A percentile compares a stretch with the other conserved stretches of the same genome.
phyloP scores from a whole-genome alignment of 257 asterid species.

The Salvia rosmarinus region DNA sequence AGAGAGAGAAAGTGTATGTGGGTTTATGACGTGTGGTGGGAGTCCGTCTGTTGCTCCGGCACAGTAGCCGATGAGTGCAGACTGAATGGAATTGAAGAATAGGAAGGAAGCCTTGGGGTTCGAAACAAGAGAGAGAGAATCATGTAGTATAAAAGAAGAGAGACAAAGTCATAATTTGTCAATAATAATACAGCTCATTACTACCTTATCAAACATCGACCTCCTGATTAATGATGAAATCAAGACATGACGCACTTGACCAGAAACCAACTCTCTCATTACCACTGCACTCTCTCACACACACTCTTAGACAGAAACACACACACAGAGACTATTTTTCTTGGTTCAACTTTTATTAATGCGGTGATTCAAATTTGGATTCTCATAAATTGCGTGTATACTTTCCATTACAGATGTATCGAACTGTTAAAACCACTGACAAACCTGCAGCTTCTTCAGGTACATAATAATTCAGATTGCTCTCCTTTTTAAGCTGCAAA shows the following conservation, averaged over 20 bases:
- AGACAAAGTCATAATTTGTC: constrained; percentile 67
- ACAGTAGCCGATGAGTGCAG: constrained; percentile 73
- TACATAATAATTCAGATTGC: constrained; percentile 36
- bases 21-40: constrained; percentile 30
- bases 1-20: constrained; percentile 15
- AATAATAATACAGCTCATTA: constrained; percentile 57
- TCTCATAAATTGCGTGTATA: constrained; percentile 31
- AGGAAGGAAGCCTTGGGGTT: constrained; percentile 37
- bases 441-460: constrained; percentile 93
- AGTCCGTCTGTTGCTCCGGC: constrained; percentile 68
- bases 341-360: constrained; percentile 8
- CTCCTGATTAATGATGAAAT: constrained; percentile 72
- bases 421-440: constrained; percentile 96
- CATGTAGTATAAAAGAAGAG: constrained; percentile 20
- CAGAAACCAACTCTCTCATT: constrained; percentile 5
- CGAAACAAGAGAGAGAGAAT: constrained; percentile 27
- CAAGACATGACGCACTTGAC: constrained; percentile 41
- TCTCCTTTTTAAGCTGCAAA: not conserved
- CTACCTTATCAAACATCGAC: constrained; percentile 61
- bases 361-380: constrained; percentile 26
- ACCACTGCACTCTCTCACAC: not conserved
- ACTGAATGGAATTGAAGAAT: constrained; percentile 55
- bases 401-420: constrained; percentile 76
- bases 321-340: not conserved
- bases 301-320: not conserved